Base-by-base conservation (phyloP, 2,329 filamentous ascomycete species). In the Clarireedia homoeocarpa region DNA sequence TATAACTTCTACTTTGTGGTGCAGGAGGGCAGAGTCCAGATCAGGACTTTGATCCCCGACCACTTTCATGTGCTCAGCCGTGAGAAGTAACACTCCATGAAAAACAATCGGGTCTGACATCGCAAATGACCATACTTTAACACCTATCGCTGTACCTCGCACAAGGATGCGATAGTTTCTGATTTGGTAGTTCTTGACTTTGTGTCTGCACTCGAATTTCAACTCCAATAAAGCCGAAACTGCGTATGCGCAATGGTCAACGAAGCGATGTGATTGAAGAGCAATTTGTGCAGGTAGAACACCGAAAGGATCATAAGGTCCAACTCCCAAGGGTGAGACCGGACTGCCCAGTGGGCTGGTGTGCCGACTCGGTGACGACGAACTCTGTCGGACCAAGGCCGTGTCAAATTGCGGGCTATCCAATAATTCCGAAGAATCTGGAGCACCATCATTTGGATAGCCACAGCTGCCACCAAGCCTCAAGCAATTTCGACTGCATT, bases 1-100 rank as follows among this genome's bases (percentile, higher is more conserved):
- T 17, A 59, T 59, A n/a, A 54, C 34, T 30, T 59, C 53, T 17
- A 42, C 40, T 48, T 59, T 59, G 14, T 56, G 57, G 17, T 56
- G 47, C 15, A 51, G 54, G 3, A 56, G 36, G 4, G 48, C 50
- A 10, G 53, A 50, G 7, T 52, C 53, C 4, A 59, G 23, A 24
- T 45, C 7, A 9, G 44, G 27, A 30, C 15, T 45, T 17, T 27
- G 14, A 24, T 34, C 53, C 6, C 53, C 53, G 14, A 56, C 27
- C 15, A 46, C 39, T 15, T 47, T 46, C 50, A 54, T 51, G 26
- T 54, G 53, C 23, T 51, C 48, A 2, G 53, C 57, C 14, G 57
- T 27, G 6, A 59, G 46, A 15, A 59, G 34, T 47, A 59, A 47
- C 3, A 46, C 51, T 12, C 46, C 34, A 34, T 56, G 53, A 15